phyloP scores from a whole-genome alignment of 2,329 filamentous ascomycete genomes.

The Paraconiothyrium sp. region DNA sequence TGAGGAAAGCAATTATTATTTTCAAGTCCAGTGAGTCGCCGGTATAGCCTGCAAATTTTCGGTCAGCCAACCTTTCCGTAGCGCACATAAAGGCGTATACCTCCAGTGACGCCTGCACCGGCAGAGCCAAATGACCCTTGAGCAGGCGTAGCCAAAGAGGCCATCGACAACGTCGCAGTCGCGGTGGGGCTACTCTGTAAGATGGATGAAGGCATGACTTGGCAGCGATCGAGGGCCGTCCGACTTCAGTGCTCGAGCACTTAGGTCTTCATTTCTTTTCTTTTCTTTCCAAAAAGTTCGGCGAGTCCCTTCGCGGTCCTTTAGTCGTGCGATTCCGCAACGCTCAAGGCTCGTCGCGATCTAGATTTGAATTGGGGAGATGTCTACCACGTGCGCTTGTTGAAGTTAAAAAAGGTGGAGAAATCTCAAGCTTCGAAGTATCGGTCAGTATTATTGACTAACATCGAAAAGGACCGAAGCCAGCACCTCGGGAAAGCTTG shows the following conservation, averaged over 20 bases:
- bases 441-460: not conserved
- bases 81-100: constrained; percentile 20
- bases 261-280: not conserved
- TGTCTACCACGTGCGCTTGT: not conserved
- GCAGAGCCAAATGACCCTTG: constrained; percentile 39
- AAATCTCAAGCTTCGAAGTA: constrained; percentile 22
- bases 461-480: constrained; percentile 6
- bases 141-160: constrained; percentile 33
- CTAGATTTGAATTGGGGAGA: not conserved
- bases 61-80: constrained; percentile 5
- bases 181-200: constrained; percentile 18
- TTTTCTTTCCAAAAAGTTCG: not conserved
- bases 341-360: not conserved
- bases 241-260: constrained; percentile 2
- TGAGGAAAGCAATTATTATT: constrained; percentile 48
- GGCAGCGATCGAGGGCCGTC: constrained; percentile 18
- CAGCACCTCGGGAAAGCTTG: constrained; percentile 13
- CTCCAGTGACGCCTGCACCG: constrained; percentile 45
- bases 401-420: constrained; percentile 18
- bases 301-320: not conserved
- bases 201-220: constrained; percentile 28
- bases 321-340: not conserved
- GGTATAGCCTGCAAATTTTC: constrained; percentile 36
- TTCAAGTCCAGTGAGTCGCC: constrained; percentile 42
- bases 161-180: constrained; percentile 25